Evolutionary conservation across 2,329 filamentous ascomycete species (phyloP).

Genomic region (Neoarthrinium moseri): DNA sequence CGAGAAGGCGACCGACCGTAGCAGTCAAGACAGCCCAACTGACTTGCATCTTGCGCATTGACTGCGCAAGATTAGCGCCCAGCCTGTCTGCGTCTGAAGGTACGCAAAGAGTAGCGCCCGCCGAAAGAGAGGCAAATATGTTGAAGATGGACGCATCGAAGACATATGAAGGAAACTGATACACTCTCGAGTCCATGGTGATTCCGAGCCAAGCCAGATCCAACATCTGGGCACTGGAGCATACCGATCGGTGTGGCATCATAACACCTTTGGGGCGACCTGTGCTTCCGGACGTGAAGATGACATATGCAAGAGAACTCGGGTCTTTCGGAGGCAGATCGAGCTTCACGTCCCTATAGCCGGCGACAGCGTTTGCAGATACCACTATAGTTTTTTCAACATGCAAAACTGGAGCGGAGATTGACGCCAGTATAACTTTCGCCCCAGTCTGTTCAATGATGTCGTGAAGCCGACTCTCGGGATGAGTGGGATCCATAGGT

Average conservation of each 20-base stretch:
- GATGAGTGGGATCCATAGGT: slow-evolving; percentile 35
- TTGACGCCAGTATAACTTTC: slow-evolving; percentile 10
- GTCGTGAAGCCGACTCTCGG: slow-evolving; percentile 30
- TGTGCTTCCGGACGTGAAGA: slow-evolving; percentile 13
- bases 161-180: slow-evolving; percentile 11
- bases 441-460: slow-evolving; percentile 25
- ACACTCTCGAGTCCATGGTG: slow-evolving; percentile 17
- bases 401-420: not conserved
- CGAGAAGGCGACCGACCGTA: not conserved
- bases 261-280: slow-evolving; percentile 11
- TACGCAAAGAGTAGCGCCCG: slow-evolving; percentile 6
- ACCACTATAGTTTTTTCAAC: not conserved
- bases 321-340: slow-evolving; percentile 1
- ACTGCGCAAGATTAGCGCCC: not conserved
- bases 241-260: slow-evolving; percentile 3
- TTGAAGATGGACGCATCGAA: slow-evolving; percentile 10
- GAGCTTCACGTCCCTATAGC: not conserved
- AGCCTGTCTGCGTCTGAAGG: slow-evolving; percentile 6
- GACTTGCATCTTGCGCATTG: slow-evolving; percentile 7
- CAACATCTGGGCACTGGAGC: slow-evolving; percentile 45
- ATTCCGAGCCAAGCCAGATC: slow-evolving; percentile 39
- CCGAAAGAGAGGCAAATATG: slow-evolving; percentile 2
- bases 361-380: not conserved
- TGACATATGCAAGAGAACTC: not conserved
- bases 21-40: slow-evolving; percentile 4